phyloP scores from a whole-genome alignment of 2,329 filamentous ascomycete species.

The Xylariaceae sp. region DNA sequence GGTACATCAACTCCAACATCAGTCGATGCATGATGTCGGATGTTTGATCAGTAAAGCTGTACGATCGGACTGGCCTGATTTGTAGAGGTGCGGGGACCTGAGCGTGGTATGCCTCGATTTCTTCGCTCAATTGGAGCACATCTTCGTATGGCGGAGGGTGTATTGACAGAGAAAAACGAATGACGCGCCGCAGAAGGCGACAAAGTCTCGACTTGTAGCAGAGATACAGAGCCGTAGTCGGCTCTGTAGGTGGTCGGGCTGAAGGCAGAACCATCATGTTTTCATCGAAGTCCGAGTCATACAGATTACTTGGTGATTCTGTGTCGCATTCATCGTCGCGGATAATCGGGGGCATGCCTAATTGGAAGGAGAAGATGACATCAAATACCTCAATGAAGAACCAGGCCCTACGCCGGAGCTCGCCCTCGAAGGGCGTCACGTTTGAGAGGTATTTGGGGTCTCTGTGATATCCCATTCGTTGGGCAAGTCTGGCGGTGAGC shows the following conservation, averaged over 20 bases:
- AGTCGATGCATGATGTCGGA: constrained; percentile 44
- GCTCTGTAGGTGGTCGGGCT: constrained; percentile 37
- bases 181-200: constrained; percentile 38
- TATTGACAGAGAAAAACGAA: constrained; percentile 36
- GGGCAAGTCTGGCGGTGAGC: constrained; percentile 43
- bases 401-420: constrained; percentile 48
- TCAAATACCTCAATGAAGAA: constrained; percentile 44
- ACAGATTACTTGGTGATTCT: constrained; percentile 40
- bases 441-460: constrained; percentile 39
- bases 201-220: constrained; percentile 39
- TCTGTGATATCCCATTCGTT: constrained; percentile 49
- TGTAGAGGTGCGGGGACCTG: constrained; percentile 36
- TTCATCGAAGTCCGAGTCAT: constrained; percentile 50
- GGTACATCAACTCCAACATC: constrained; percentile 44
- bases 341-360: constrained; percentile 48
- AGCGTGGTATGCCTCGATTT: constrained; percentile 33
- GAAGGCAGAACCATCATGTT: constrained; percentile 36
- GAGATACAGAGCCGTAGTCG: constrained; percentile 39
- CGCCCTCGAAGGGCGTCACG: constrained; percentile 44
- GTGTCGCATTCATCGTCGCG: constrained; percentile 44
- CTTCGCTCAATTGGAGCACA: constrained; percentile 35
- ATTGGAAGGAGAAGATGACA: constrained; percentile 45
- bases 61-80: constrained; percentile 37
- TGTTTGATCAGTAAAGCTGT: constrained; percentile 39
- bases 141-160: constrained; percentile 32